Base-by-base conservation (phyloP, 2,329 filamentous ascomycete species). In the Aspergillus candidus region DNA sequence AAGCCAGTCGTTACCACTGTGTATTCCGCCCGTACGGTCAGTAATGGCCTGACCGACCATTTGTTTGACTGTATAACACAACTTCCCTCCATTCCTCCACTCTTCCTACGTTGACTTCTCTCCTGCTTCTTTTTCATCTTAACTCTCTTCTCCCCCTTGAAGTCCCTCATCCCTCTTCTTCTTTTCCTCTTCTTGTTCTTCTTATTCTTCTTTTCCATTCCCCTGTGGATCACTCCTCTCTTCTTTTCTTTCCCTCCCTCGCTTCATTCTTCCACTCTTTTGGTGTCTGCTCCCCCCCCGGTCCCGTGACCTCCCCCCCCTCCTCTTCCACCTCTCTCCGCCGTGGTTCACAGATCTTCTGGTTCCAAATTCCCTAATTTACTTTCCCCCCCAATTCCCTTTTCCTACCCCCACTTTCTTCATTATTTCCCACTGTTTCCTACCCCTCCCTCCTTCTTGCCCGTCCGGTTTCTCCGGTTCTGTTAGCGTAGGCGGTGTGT, bases 401-500 rank as follows among this genome's bases (percentile, higher is more conserved):
- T 44, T 34, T 30, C 36, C 36, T 30, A 43, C 45, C 39, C 40
- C 40, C 45, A 41, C 43, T 47, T 33, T 44, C 35, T 32, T 43
- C 32, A 27, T 32, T 39, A 46, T 45, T 38, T 37, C 29, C 35
- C 31, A 31, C 42, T 45, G 48, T 39, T 36, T 32, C 35, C 36
- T 32, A 35, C 18, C 42, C 32, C 32, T 33, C 38, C 34, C 35
- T 41, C 40, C 44, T 39, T 44, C 44, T 35, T 42, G 38, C 29
- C 35, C 27, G 47, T 40, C 36, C 27, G 34, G 13, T 38, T 43
- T 38, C 18, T 32, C 32, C 46, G 44, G 38, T 40, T 50, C 52
- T 55, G 43, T 56, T 57, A 52, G 59, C 59, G 61, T 60, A 64
- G 63, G 62, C 63, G 63, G 66, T 67, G 64, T 67, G 64, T 65